phyloP scores from a whole-genome alignment of 225 moss, liverwort and hornwort species.

The Pseudisothecium myosuroides region DNA sequence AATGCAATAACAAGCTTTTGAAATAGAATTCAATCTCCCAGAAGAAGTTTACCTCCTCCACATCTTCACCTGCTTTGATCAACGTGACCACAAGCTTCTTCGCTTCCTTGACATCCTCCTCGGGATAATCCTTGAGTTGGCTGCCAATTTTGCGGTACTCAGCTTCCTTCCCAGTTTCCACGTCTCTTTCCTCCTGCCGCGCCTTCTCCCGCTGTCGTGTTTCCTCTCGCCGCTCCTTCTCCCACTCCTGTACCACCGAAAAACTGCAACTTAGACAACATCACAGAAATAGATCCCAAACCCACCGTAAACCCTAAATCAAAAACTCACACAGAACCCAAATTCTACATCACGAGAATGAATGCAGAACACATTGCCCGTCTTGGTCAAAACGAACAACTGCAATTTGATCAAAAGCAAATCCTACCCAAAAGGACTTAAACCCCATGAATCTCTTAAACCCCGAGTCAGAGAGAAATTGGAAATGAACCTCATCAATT shows the following conservation, averaged over 20 bases:
- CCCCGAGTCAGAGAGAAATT: background rate
- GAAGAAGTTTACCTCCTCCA: slow-evolving; percentile 56
- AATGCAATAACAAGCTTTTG: background rate
- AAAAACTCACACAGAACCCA: background rate
- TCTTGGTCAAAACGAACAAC: background rate
- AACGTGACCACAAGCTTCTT: slow-evolving; percentile 52
- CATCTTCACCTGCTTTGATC: slow-evolving; percentile 64
- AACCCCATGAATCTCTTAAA: background rate
- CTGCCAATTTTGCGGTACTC: slow-evolving; percentile 37
- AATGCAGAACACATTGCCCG: background rate
- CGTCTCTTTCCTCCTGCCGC: slow-evolving; percentile 41
- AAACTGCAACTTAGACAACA: background rate
- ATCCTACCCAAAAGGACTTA: background rate
- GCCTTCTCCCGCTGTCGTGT: slow-evolving; percentile 26
- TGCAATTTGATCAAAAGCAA: background rate
- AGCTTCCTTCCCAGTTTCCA: slow-evolving; percentile 41
- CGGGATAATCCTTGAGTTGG: slow-evolving; percentile 44
- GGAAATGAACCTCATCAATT: slow-evolving; percentile 13
- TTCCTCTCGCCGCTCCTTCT: slow-evolving; percentile 47
- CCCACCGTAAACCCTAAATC: background rate
- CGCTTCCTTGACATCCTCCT: slow-evolving; percentile 46
- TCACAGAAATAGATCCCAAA: background rate
- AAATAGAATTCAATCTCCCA: background rate
- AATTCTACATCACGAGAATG: background rate
- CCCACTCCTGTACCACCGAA: slow-evolving; percentile 50